Evolutionary conservation across 225 moss, liverwort and hornwort species (phyloP), one percentile per base, ranked within the genome.

Genomic region (Lunularia cruciata): DNA sequence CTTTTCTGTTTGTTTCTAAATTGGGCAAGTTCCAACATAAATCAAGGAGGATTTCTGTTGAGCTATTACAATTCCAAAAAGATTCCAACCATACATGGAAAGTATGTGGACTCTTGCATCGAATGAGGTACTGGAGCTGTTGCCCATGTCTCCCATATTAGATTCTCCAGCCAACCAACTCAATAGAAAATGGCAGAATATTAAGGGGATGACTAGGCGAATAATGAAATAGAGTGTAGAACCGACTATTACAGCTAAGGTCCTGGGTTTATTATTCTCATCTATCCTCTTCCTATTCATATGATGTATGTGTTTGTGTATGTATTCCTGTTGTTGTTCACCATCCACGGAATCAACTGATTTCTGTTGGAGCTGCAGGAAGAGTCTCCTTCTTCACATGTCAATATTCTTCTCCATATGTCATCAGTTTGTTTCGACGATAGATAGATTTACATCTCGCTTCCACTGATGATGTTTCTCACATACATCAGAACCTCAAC

Each of bases 221-320:
- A 61, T 61, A 38, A 54, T 38, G 2, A 25, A 61, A 42, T 39
- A 22, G 37, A 40, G 61, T 42, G 61, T 40, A 39, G 18, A 34
- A 60, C 10, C 14, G 31, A 60, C 60, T 60, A 60, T 38, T 61
- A 61, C 61, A 61, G 61, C 38, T 39, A 38, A 61, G 61, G 6
- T 61, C 37, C 18, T 12, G 10, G 9, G 37, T 38, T 61, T 61
- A 39, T 60, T 54, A 54, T 57, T 42, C 61, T 26, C 38, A n/a
- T 37, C 61, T 61, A 61, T 61, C 61, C 23, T 36, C 40, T 61
- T 61, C 61, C 38, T 61, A 61, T 61, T 61, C 61, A 61, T 39
- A 61, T 61, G 61, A 22, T 61, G 22, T 4, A 37, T 38, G 61
- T 61, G 61, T 20, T 61, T 38, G 25, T 42, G 36, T 39, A 20